These are phyloP conservation scores for Populus nigra DNA, from an alignment of 345 rosid genomes.

Conservation along the genomic window DNA sequence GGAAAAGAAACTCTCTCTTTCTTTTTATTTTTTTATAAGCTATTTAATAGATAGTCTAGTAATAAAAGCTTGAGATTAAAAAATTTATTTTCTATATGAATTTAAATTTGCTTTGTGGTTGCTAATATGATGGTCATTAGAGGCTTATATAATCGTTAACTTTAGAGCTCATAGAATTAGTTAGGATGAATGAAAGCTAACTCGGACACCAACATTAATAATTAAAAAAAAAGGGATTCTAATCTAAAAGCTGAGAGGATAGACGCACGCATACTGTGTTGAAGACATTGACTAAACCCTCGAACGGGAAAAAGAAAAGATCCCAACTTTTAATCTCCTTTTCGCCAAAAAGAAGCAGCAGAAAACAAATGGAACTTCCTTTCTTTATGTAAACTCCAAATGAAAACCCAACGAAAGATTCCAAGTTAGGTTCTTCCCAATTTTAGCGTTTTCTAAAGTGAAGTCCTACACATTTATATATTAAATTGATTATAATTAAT, in stretches of 20 bases:
- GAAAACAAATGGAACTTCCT: not conserved
- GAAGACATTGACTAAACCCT: too few species aligned
- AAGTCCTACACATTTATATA: not conserved
- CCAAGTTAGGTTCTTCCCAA: not conserved
- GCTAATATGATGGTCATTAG: too few species aligned
- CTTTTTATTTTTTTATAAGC: fast-evolving
- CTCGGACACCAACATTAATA: too few species aligned
- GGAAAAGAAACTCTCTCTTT: too few species aligned
- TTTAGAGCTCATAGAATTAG: too few species aligned
- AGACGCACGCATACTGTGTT: too few species aligned
- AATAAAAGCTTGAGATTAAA: fast-evolving
- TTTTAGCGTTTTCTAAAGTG: not conserved
- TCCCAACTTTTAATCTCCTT: not conserved
- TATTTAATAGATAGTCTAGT: too few species aligned
- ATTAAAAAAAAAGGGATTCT: too few species aligned
- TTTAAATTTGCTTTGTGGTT: too few species aligned
- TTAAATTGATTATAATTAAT: not conserved
- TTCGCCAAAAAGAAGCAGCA: too few species aligned
- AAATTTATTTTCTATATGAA: too few species aligned
- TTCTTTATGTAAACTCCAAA: not conserved
- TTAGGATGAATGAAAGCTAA: too few species aligned
- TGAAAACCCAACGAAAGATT: not conserved
- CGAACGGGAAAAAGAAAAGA: not conserved
- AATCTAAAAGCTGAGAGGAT: not conserved
- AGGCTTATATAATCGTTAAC: fast-evolving